Evolutionary conservation across 768 basidiomycete genomes (phyloP).

Genomic region (Lyophyllum semitale): DNA sequence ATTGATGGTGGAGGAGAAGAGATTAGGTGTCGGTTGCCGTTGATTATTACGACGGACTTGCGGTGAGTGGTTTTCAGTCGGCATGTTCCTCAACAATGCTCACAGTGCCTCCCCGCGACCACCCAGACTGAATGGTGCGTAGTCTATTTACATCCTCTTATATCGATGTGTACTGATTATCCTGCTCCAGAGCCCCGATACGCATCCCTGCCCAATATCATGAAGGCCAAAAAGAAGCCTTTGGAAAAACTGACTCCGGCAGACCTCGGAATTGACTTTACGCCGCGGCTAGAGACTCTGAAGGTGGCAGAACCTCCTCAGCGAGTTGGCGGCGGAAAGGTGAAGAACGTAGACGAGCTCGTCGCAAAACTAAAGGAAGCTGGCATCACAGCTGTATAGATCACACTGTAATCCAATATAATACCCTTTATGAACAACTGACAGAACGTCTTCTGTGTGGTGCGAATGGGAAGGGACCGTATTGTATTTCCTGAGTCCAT

Average conservation of each 20-base stretch:
- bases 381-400: slow-evolving; percentile 52
- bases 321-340: slow-evolving; percentile 91
- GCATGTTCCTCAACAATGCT: not conserved
- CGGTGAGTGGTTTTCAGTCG: slow-evolving; percentile 51
- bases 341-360: slow-evolving; percentile 86
- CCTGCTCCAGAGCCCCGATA: slow-evolving; percentile 81
- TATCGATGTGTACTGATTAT: not conserved
- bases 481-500: not conserved
- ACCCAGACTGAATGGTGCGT: slow-evolving; percentile 72
- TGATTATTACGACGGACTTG: slow-evolving; percentile 91
- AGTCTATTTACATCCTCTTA: not conserved
- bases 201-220: slow-evolving; percentile 95
- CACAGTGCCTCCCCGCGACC: not conserved
- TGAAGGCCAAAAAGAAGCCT: slow-evolving; percentile 99
- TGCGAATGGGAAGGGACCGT: not conserved
- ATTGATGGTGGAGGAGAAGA: slow-evolving; percentile 94
- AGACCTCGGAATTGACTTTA: slow-evolving; percentile 84
- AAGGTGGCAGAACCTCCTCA: slow-evolving; percentile 89
- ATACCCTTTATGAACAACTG: not conserved
- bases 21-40: slow-evolving; percentile 74
- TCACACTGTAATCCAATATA: not conserved
- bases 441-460: not conserved
- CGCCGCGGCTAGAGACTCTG: slow-evolving; percentile 81
- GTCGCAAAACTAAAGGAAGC: slow-evolving; percentile 88
- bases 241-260: slow-evolving; percentile 78